Base-by-base conservation (phyloP, 768 basidiomycete species). In the Tricholoma bakamatsutake region DNA sequence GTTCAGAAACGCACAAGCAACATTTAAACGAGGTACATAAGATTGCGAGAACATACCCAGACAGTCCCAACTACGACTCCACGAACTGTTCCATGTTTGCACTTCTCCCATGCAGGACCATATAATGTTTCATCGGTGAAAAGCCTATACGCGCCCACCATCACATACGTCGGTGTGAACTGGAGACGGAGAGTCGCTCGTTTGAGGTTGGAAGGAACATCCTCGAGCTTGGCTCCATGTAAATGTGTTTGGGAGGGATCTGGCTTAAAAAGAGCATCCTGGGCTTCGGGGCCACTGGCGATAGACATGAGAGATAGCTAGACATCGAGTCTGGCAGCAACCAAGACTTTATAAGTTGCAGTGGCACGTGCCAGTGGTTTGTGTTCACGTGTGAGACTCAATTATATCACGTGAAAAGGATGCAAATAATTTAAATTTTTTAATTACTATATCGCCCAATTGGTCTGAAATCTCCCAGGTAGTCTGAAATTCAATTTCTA, bases 81-180 rank as follows among this genome's bases (percentile, higher is more conserved):
- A 17, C 93, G 74, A 47, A 77, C 65, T 1, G 81, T 80, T 0
- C 88, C 94, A 69, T 95, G 87, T 59, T 77, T 80, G 66, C 92
- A 90, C 71, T 92, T 94, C 64, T 88, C 73, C 90, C 93, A 92
- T 7, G 88, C 84, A 4, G 93, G 91, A 24, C 75, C 71, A 57
- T 82, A 85, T 33, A 96, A 72, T 12, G 70, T 70, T 37, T 79
- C 75, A 67, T 95, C 93, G 0, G 88, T 91, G 63, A 83, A 78
- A 5, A 97, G 74, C 28, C 93, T 76, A 69, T 95, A 96, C 15
- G 85, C 80, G 0, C 93, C 93, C 0, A 97, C 92, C 4, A 91
- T 69, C 46, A 86, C 83, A 67, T 97, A 97, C 2, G 86, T 85
- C 0, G 93, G 90, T 0, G 91, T 84, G 60, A 93, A 87, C 42